A percentile compares a stretch with the other conserved stretches of the same genome.
Evolutionary conservation across 305 asterid genomes (phyloP).

Genomic region (Salvia sclarea): DNA sequence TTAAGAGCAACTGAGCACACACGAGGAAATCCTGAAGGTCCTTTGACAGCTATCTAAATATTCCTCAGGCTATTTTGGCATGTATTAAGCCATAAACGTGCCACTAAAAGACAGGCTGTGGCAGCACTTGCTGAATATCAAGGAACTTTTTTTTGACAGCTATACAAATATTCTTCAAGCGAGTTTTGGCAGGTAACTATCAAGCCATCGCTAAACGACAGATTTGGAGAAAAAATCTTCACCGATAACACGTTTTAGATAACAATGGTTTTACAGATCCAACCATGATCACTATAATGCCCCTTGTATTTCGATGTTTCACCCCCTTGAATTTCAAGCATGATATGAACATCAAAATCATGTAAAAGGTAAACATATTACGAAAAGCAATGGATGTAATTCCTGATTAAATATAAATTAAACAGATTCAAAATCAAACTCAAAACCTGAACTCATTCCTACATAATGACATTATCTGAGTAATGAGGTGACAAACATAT

Average conservation of each 20-base stretch:
- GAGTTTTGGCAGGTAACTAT: constrained; percentile 27
- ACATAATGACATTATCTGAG: not conserved
- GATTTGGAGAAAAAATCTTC: constrained; percentile 25
- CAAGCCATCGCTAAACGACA: constrained; percentile 9
- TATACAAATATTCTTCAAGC: constrained; percentile 15
- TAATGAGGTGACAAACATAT: not conserved
- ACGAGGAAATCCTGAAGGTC: constrained; percentile 11
- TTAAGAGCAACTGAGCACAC: constrained; percentile 8
- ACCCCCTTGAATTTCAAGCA: constrained; percentile 10
- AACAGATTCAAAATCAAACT: not conserved
- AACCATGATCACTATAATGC: constrained; percentile 25
- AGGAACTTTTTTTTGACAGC: constrained; percentile 26
- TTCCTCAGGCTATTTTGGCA: not conserved
- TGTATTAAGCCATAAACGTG: not conserved
- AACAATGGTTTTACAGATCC: constrained; percentile 26
- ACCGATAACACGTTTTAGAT: constrained; percentile 11
- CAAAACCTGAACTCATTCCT: constrained; percentile 2
- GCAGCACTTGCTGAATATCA: not conserved
- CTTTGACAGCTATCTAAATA: constrained; percentile 28
- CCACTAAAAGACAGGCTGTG: not conserved
- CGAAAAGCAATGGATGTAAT: constrained; percentile 5
- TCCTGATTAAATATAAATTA: not conserved
- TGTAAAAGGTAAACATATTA: not conserved
- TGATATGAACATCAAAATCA: constrained; percentile 19
- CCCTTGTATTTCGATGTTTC: constrained; percentile 2